Conservation (phyloP, 2,329 filamentous ascomycete species). For the Phialophora chinensis region DNA sequence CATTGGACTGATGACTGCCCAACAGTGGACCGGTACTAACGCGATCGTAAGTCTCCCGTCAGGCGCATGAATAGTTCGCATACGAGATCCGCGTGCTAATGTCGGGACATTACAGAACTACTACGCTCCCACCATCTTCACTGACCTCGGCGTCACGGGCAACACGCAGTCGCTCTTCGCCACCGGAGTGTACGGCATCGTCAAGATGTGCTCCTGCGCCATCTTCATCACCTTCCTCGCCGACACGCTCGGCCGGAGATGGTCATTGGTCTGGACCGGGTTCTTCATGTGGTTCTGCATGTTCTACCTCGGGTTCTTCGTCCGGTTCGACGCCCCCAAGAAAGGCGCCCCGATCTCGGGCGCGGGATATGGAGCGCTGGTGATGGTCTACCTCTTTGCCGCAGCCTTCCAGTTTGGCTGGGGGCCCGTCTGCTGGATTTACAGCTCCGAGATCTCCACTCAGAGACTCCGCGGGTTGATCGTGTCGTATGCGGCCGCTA, state of each 20-base stretch:
- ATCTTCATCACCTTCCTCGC: constrained; percentile 70
- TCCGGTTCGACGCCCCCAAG: constrained; percentile 65
- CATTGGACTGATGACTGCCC: constrained; percentile 60
- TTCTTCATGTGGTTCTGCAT: constrained; percentile 67
- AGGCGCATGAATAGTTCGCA: not conserved
- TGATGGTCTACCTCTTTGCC: constrained; percentile 75
- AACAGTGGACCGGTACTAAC: constrained; percentile 62
- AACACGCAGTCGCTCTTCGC: constrained; percentile 69
- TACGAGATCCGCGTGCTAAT: not conserved
- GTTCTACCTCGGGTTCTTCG: constrained; percentile 75
- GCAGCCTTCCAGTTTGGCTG: constrained; percentile 72
- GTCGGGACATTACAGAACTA: constrained; percentile 54
- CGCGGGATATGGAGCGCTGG: constrained; percentile 72
- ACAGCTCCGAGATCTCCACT: constrained; percentile 72
- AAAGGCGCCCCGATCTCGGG: constrained; percentile 61
- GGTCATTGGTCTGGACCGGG: constrained; percentile 68
- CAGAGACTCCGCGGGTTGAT: constrained; percentile 70
- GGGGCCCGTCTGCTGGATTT: constrained; percentile 60
- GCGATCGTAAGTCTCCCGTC: constrained; percentile 49
- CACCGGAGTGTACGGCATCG: constrained; percentile 74
- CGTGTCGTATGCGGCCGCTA: constrained; percentile 70
- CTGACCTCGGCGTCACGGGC: constrained; percentile 64
- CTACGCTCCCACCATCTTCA: constrained; percentile 74
- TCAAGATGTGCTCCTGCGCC: constrained; percentile 70
- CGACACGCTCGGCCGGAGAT: constrained; percentile 71